phyloP scores from a whole-genome alignment of 371 early-diverging fungal species.

The Mucor mucedo region DNA sequence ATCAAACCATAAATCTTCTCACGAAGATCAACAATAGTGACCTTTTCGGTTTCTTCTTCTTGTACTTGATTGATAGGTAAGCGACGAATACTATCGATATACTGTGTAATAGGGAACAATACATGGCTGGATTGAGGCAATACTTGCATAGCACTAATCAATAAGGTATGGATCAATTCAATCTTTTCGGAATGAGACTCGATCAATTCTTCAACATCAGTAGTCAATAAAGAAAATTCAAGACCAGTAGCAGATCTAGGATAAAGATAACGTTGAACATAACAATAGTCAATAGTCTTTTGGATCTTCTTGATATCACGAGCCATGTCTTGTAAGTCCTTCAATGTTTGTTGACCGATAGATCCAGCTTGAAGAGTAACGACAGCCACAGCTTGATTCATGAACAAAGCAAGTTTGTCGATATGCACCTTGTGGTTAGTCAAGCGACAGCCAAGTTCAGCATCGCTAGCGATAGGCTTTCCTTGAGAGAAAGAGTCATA shows the following conservation, averaged over 20 bases:
- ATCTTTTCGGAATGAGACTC: slow-evolving; percentile 23
- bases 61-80: neutral
- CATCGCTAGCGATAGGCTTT: slow-evolving; percentile 20
- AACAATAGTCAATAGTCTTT: slow-evolving; percentile 34
- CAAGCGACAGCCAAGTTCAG: slow-evolving; percentile 36
- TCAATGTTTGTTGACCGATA: slow-evolving; percentile 11
- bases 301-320: slow-evolving; percentile 32
- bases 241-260: slow-evolving; percentile 32
- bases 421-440: slow-evolving; percentile 53
- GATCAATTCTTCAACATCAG: slow-evolving; percentile 38
- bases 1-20: slow-evolving; percentile 40
- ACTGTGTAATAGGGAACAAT: slow-evolving; percentile 33
- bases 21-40: slow-evolving; percentile 25
- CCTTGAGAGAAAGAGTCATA: slow-evolving; percentile 30
- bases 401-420: slow-evolving; percentile 51
- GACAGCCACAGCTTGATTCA: slow-evolving; percentile 35
- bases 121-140: slow-evolving; percentile 35
- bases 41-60: neutral
- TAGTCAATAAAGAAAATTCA: slow-evolving; percentile 34
- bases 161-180: slow-evolving; percentile 11
- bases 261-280: slow-evolving; percentile 43
- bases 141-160: slow-evolving; percentile 19
- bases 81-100: slow-evolving; percentile 11
- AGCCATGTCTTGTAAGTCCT: slow-evolving; percentile 24
- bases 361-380: slow-evolving; percentile 29